A percentile compares a stretch with the other conserved stretches of the same genome.
Conservation (phyloP, 306 rosid species). For the Ochetophila trinervis region DNA sequence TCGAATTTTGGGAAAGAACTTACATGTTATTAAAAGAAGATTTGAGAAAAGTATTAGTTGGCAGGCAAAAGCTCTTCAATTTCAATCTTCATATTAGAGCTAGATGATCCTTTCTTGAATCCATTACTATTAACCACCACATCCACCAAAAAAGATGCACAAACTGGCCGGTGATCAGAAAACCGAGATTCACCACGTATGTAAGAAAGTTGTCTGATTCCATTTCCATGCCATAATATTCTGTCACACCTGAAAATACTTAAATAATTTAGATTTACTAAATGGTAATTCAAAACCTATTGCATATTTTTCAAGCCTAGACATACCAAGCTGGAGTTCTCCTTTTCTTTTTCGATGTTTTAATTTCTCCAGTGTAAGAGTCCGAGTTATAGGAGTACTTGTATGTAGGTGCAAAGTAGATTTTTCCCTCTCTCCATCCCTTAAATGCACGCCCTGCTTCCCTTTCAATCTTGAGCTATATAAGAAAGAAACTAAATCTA, state of each 20-base stretch:
- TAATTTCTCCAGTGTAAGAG: constrained; percentile 61
- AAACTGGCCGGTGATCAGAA: constrained; percentile 93
- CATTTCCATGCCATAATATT: constrained; percentile 86
- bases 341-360: constrained; percentile 71
- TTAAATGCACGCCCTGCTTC: constrained; percentile 86
- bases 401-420: constrained; percentile 93
- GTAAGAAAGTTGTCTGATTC: constrained; percentile 65
- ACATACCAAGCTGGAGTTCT: constrained; percentile 98
- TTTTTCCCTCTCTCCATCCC: constrained; percentile 92
- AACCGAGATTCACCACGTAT: constrained; percentile 64
- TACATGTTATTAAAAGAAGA: constrained; percentile 13
- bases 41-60: constrained; percentile 23
- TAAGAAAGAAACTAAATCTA: constrained; percentile 1
- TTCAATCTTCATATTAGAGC: constrained; percentile 39
- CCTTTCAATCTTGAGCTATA: constrained; percentile 81
- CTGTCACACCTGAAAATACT: constrained; percentile 80
- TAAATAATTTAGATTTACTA: constrained; percentile 16
- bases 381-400: constrained; percentile 88
- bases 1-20: constrained; percentile 16
- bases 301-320: constrained; percentile 4
- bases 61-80: constrained; percentile 50
- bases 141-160: constrained; percentile 62
- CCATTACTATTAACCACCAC: constrained; percentile 44
- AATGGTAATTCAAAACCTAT: not conserved
- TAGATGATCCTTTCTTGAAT: constrained; percentile 40